Conservation (phyloP, 257 asterid genomes). For the Ilex asprella region DNA sequence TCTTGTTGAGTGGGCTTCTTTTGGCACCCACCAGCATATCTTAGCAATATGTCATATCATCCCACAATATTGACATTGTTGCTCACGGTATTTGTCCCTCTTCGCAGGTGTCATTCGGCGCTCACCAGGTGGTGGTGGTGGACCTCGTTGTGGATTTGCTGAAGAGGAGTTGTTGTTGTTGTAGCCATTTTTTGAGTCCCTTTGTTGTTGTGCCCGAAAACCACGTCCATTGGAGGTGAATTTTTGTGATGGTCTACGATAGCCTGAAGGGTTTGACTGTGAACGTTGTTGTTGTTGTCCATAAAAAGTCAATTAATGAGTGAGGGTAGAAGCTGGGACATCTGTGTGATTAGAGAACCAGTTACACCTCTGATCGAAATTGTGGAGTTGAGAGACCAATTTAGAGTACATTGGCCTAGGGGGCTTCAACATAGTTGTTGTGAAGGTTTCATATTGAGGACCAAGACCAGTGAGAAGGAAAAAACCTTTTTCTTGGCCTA, state of each 20-base stretch:
- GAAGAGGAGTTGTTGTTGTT: not conserved
- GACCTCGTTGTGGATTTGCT: not conserved
- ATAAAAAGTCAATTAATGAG: not conserved
- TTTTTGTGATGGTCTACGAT: not conserved
- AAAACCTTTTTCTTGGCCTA: too few relatives aligned
- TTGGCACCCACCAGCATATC: too few relatives aligned
- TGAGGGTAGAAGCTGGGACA: not conserved
- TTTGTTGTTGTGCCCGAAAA: not conserved
- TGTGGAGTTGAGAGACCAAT: not conserved
- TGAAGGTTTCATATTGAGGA: too few relatives aligned
- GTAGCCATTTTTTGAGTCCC: too few relatives aligned
- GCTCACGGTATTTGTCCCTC: too few relatives aligned
- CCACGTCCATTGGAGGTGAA: conserved; percentile 1
- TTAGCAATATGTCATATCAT: too few relatives aligned
- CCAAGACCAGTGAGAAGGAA: too few relatives aligned
- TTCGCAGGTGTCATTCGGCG: too few relatives aligned
- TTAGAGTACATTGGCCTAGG: not conserved
- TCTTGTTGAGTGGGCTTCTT: too few relatives aligned
- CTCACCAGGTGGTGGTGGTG: too few relatives aligned
- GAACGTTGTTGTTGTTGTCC: not conserved
- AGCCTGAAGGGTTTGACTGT: not conserved
- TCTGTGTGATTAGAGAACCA: not conserved
- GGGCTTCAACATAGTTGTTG: too few relatives aligned
- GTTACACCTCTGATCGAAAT: not conserved
- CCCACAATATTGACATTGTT: too few relatives aligned